phyloP scores from a whole-genome alignment of 306 rosid species.

The Arachis stenosperma region DNA sequence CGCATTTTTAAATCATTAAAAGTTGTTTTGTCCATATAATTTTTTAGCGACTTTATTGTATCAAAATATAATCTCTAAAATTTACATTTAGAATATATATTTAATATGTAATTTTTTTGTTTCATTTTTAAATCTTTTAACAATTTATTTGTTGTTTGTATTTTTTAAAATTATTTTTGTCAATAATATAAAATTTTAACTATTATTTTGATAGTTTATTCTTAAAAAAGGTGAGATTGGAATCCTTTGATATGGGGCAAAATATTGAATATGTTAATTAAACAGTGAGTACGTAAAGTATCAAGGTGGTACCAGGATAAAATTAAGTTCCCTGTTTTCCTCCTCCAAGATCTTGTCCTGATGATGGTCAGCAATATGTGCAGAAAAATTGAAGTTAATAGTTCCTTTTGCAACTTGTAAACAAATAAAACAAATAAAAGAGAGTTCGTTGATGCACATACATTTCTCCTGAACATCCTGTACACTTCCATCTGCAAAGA shows the following conservation, averaged over 20 bases:
- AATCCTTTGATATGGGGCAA: not conserved
- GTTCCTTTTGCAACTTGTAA: not conserved
- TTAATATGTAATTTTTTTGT: no score
- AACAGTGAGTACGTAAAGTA: not conserved
- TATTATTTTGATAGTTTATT: not conserved
- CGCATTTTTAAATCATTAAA: no score
- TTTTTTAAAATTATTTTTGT: not conserved
- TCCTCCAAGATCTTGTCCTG: constrained; percentile 63
- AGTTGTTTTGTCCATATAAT: no score
- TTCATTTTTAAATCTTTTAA: no score
- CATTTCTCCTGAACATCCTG: constrained; percentile 50
- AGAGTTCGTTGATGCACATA: constrained; percentile 35
- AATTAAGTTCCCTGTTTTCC: constrained; percentile 57
- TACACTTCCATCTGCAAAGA: constrained; percentile 54
- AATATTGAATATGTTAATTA: not conserved
- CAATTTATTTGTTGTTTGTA: no score
- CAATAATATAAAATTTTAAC: no score
- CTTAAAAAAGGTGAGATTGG: not conserved
- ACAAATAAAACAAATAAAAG: not conserved
- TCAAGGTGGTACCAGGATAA: constrained; percentile 52
- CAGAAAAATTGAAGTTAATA: constrained; percentile 3
- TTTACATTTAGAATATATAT: no score
- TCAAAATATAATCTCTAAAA: no score
- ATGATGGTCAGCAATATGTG: not conserved
- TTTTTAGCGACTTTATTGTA: no score